phyloP scores from a whole-genome alignment of 2,329 filamentous ascomycete genomes.

The Beauveria varroae region DNA sequence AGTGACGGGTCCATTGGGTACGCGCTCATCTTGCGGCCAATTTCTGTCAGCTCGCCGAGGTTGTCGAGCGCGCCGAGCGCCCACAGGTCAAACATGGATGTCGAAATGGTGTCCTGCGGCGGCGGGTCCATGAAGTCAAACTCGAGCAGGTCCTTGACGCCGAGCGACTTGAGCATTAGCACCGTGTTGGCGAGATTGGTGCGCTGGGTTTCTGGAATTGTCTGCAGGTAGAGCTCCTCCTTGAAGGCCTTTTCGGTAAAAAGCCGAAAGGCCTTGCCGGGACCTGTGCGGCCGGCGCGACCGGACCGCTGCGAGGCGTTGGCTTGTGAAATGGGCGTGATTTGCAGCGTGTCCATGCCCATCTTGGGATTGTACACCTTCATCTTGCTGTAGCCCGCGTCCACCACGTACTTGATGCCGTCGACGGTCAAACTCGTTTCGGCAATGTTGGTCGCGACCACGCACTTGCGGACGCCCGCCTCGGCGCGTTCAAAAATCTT shows the following conservation, averaged over 20 bases:
- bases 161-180: slow-evolving; percentile 85
- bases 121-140: slow-evolving; percentile 99
- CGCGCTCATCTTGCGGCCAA: slow-evolving; percentile 89
- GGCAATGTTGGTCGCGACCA: slow-evolving; percentile 97
- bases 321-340: slow-evolving; percentile 94
- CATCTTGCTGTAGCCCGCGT: slow-evolving; percentile 91
- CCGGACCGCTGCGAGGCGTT: slow-evolving; percentile 92
- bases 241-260: slow-evolving; percentile 93
- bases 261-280: slow-evolving; percentile 88
- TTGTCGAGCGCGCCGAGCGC: slow-evolving; percentile 90
- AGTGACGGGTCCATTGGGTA: slow-evolving; percentile 98
- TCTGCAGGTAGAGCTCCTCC: slow-evolving; percentile 93
- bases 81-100: slow-evolving; percentile 96
- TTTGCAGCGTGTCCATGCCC: slow-evolving; percentile 98
- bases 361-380: slow-evolving; percentile 99
- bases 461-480: slow-evolving; percentile 89
- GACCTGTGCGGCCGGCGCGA: slow-evolving; percentile 86
- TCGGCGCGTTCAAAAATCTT: slow-evolving; percentile 94
- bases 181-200: slow-evolving; percentile 96
- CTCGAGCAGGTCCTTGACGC: slow-evolving; percentile 87
- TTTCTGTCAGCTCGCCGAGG: slow-evolving; percentile 77
- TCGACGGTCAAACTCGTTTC: slow-evolving; percentile 97
- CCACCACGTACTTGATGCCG: slow-evolving; percentile 98
- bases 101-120: slow-evolving; percentile 95
- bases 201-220: slow-evolving; percentile 94